Evolutionary conservation across 192 early-diverging fungal genomes (phyloP).

Genomic region (Radiomyces spectabilis): DNA sequence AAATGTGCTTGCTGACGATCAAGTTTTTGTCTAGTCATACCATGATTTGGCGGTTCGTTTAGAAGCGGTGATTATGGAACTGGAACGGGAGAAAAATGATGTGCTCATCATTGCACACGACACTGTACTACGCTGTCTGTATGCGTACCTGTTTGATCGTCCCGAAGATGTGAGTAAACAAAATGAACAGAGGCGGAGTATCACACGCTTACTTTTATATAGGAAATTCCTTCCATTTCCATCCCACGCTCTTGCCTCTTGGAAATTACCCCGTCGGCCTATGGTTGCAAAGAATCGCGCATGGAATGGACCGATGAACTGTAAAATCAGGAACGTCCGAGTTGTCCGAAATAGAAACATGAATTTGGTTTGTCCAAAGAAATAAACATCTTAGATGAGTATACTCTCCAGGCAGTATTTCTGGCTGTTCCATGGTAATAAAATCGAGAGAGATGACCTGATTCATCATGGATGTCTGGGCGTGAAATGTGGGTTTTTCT

Average conservation of each 20-base stretch:
- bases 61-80: conserved; percentile 68
- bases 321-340: background rate
- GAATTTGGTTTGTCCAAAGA: too few relatives aligned
- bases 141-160: conserved; percentile 66
- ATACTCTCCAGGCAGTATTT: too few relatives aligned
- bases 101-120: conserved; percentile 75
- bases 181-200: background rate
- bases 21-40: conserved; percentile 42
- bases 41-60: conserved; percentile 70
- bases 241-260: conserved; percentile 66
- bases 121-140: conserved; percentile 60
- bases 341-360: too few relatives aligned
- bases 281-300: conserved; percentile 55
- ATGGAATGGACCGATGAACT: conserved; percentile 5
- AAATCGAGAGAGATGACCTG: too few relatives aligned
- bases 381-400: too few relatives aligned
- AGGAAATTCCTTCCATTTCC: conserved; percentile 58
- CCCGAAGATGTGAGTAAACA: conserved; percentile 49
- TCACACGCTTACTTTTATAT: background rate
- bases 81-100: conserved; percentile 75
- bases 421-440: too few relatives aligned
- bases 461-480: too few relatives aligned
- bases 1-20: background rate
- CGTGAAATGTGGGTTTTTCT: too few relatives aligned
- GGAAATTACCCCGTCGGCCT: conserved; percentile 68